A percentile compares a stretch with the other conserved stretches of the same genome.
These are phyloP conservation scores for Trichoderma lentiforme DNA, from an alignment of 2,329 filamentous ascomycete species.

Conservation along the genomic window DNA sequence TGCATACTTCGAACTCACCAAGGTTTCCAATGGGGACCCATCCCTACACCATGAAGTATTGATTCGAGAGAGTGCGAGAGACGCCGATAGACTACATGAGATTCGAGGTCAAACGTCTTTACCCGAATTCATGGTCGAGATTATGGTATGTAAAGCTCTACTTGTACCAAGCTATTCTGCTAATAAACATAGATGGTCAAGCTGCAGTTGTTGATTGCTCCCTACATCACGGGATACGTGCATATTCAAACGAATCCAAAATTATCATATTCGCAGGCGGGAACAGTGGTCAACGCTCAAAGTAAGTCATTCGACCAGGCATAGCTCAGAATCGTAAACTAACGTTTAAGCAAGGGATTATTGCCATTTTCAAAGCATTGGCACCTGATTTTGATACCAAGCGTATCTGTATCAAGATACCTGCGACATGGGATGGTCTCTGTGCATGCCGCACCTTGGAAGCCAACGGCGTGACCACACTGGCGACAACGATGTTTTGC, in stretches of 20 bases:
- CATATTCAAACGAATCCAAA: slow-evolving; percentile 42
- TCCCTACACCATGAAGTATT: slow-evolving; percentile 29
- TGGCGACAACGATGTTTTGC: slow-evolving; percentile 62
- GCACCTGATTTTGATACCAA: slow-evolving; percentile 42
- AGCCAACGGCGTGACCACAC: slow-evolving; percentile 50
- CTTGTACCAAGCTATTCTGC: not conserved
- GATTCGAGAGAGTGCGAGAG: slow-evolving; percentile 27
- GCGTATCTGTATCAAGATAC: slow-evolving; percentile 61
- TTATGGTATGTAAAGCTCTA: slow-evolving; percentile 42
- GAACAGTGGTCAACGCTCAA: slow-evolving; percentile 49
- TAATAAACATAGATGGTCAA: slow-evolving; percentile 46
- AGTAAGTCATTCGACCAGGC: slow-evolving; percentile 37
- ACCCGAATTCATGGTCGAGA: slow-evolving; percentile 53
- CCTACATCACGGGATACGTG: slow-evolving; percentile 48
- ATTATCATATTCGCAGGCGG: slow-evolving; percentile 47
- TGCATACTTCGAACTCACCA: slow-evolving; percentile 32
- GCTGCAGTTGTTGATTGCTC: slow-evolving; percentile 44
- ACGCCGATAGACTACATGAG: slow-evolving; percentile 24
- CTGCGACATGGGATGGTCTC: slow-evolving; percentile 61
- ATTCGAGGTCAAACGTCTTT: slow-evolving; percentile 26
- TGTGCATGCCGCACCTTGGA: slow-evolving; percentile 56
- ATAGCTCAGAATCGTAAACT: not conserved
- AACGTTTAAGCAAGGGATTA: slow-evolving; percentile 41
- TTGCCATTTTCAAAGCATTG: slow-evolving; percentile 45
- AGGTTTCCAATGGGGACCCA: slow-evolving; percentile 21